These are phyloP conservation scores for Leccinum boreale DNA, from an alignment of 768 basidiomycete genomes.

Conservation along the genomic window DNA sequence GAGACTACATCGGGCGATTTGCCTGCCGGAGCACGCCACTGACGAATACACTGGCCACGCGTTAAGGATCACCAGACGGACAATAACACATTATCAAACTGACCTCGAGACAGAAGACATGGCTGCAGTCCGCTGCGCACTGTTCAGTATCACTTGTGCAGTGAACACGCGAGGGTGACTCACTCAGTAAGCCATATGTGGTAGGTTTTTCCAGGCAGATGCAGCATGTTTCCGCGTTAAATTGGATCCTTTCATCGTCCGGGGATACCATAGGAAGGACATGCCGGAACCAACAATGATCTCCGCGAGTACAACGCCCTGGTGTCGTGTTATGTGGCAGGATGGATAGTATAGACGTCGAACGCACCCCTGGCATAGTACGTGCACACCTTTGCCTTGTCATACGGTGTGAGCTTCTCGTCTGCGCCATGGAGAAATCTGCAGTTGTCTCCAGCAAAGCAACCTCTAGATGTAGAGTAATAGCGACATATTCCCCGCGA, in stretches of 20 bases:
- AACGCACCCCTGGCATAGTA: conserved; percentile 58
- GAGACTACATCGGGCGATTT: conserved; percentile 49
- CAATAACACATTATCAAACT: conserved; percentile 15
- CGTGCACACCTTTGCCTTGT: conserved; percentile 66
- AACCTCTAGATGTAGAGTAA: conserved; percentile 61
- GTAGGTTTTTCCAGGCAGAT: conserved; percentile 75
- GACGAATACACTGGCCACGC: conserved; percentile 61
- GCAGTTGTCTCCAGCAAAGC: conserved; percentile 65
- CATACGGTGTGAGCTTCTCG: conserved; percentile 59
- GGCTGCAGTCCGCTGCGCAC: conserved; percentile 61
- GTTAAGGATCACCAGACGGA: conserved; percentile 4
- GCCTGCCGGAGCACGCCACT: conserved; percentile 65
- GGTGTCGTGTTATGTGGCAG: background rate
- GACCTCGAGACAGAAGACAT: conserved; percentile 74
- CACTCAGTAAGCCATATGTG: conserved; percentile 68
- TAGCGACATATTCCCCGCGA: conserved; percentile 70
- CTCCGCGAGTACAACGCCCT: conserved; percentile 74
- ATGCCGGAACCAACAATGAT: conserved; percentile 76
- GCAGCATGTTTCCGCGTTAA: conserved; percentile 54
- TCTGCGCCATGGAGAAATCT: conserved; percentile 70
- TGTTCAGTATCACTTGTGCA: conserved; percentile 5
- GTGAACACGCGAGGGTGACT: conserved; percentile 10
- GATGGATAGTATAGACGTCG: background rate
- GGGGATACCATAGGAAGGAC: conserved; percentile 23
- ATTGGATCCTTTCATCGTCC: conserved; percentile 23